phyloP scores from a whole-genome alignment of 2,329 filamentous ascomycete species.

The Phyllosticta capitalensis region DNA sequence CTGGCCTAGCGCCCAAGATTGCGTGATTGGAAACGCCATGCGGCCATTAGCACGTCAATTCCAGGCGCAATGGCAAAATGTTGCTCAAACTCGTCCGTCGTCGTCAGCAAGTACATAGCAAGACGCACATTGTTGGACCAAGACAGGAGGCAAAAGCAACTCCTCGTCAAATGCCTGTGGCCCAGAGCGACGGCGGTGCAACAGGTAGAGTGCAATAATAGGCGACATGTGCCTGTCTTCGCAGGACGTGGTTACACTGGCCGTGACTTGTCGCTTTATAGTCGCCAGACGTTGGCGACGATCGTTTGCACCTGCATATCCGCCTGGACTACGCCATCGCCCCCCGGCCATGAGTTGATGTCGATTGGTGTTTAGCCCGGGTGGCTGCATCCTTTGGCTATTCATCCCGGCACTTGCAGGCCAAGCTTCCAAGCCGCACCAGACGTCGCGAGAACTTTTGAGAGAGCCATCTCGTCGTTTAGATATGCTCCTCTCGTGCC shows the following conservation, averaged over 20 bases:
- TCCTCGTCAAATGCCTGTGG: neutral
- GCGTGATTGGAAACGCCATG: slow-evolving; percentile 7
- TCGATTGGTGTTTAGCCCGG: neutral
- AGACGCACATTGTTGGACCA: neutral
- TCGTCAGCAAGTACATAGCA: neutral
- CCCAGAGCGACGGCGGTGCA: neutral
- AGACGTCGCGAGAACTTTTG: too few species aligned
- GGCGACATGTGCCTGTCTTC: neutral
- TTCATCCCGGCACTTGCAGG: slow-evolving; percentile 3
- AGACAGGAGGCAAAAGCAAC: slow-evolving; percentile 4
- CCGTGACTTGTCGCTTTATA: neutral
- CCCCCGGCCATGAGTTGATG: slow-evolving; percentile 1
- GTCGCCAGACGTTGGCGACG: neutral
- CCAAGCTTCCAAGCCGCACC: slow-evolving; percentile 10
- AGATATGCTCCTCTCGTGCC: neutral
- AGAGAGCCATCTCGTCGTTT: too few species aligned
- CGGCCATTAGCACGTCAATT: slow-evolving; percentile 6
- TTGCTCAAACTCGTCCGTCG: neutral
- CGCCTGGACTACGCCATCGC: neutral
- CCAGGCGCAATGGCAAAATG: slow-evolving; percentile 2
- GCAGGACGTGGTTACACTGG: neutral
- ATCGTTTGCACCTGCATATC: neutral
- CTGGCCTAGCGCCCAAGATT: slow-evolving; percentile 4
- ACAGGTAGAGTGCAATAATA: neutral
- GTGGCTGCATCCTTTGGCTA: slow-evolving; percentile 2